A percentile compares a stretch with the other conserved stretches of the same genome.
These are phyloP conservation scores for Penicillium sp. DNA, from an alignment of 2,329 filamentous ascomycete species.

Conservation along the genomic window DNA sequence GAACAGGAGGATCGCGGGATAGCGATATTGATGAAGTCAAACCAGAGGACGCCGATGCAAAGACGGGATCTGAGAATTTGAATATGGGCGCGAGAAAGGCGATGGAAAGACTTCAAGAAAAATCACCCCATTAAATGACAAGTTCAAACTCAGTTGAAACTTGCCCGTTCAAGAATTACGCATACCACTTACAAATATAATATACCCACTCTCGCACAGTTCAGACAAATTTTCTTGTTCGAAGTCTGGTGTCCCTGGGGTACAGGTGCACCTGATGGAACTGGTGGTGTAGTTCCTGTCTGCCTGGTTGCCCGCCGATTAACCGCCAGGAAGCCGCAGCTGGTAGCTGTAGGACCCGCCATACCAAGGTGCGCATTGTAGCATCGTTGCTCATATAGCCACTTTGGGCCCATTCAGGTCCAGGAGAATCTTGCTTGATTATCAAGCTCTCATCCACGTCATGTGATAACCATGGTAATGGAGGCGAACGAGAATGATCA, in stretches of 20 bases:
- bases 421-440: neutral
- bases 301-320: too few relatives aligned
- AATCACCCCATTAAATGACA: neutral
- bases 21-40: slow-evolving; percentile 6
- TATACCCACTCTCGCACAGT: neutral
- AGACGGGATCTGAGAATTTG: slow-evolving; percentile 4
- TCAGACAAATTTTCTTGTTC: neutral
- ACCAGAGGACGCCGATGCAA: neutral
- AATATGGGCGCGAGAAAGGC: slow-evolving; percentile 7
- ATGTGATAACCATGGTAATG: too few relatives aligned
- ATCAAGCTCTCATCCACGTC: neutral
- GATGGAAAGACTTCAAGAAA: neutral
- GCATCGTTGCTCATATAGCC: neutral
- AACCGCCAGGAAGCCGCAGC: neutral
- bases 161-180: neutral
- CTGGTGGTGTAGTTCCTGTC: neutral
- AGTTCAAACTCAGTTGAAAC: neutral
- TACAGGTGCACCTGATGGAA: neutral
- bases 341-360: neutral
- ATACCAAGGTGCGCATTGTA: neutral
- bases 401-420: neutral
- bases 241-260: neutral
- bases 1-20: slow-evolving; percentile 5
- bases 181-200: neutral
- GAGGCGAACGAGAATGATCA: too few relatives aligned